A percentile compares a stretch with the other conserved stretches of the same genome.
Conservation (phyloP, 1,284 basidiomycete genomes). For the Volvariella surrecta region DNA sequence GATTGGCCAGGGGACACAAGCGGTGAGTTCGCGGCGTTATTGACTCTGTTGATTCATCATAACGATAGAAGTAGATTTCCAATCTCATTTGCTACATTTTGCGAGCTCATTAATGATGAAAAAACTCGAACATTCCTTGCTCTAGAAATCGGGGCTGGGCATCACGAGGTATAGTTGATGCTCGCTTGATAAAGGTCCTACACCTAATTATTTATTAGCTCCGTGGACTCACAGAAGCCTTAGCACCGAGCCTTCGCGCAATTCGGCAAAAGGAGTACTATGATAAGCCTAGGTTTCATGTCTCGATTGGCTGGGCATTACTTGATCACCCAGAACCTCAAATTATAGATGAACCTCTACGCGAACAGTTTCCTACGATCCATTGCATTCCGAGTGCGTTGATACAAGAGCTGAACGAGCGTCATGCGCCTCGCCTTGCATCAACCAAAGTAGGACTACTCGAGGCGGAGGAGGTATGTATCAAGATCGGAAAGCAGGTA, state of each 20-base stretch:
- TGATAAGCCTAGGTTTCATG: constrained; percentile 64
- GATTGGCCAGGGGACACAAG: constrained; percentile 31
- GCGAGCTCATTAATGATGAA: constrained; percentile 72
- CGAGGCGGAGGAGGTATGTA: constrained; percentile 40
- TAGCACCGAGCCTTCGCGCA: constrained; percentile 43
- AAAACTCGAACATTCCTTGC: constrained; percentile 66
- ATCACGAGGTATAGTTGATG: constrained; percentile 46
- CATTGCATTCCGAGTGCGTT: constrained; percentile 40
- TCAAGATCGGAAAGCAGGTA: constrained; percentile 60
- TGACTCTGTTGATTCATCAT: constrained; percentile 7
- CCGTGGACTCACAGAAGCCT: constrained; percentile 35
- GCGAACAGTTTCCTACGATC: constrained; percentile 33
- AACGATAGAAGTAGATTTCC: constrained; percentile 44
- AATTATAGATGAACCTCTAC: constrained; percentile 2
- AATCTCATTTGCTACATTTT: constrained; percentile 62
- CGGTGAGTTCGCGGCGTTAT: constrained; percentile 38
- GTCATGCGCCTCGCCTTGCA: constrained; percentile 32
- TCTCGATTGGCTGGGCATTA: constrained; percentile 75
- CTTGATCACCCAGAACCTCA: constrained; percentile 21
- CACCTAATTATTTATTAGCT: constrained; percentile 33
- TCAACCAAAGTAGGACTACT: constrained; percentile 39
- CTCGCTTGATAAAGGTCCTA: constrained; percentile 4
- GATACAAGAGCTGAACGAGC: constrained; percentile 37
- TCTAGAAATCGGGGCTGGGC: constrained; percentile 71
- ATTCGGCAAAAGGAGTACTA: constrained; percentile 73